Base-by-base conservation (phyloP, 306 rosid genomes). In the Biancaea sappan region DNA sequence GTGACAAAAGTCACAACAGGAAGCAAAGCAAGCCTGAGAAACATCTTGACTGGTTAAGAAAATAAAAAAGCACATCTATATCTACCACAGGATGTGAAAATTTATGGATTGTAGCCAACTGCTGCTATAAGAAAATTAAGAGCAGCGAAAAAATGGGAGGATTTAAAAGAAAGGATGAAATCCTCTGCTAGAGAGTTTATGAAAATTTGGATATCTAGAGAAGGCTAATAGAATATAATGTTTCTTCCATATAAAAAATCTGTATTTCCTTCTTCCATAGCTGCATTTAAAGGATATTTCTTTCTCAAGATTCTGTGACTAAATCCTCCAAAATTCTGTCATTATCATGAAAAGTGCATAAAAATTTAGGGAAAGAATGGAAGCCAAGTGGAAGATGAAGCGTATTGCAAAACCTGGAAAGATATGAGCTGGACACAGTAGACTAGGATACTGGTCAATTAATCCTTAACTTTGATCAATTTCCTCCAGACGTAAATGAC, bases 321-420 rank as follows among this genome's bases (percentile, higher is more conserved):
- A 56, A 31, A 66, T 22, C 52, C 44, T 32, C 50, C 78, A 22
- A 37, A 14, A 29, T 61, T 61, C 53, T 21, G 56, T 34, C 48
- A 57, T 56, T 43, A 16, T 65, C 70, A 53, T 43, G 43, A 57
- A 16, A 47, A 53, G 50, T 25, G 41, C 69, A 9, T 18, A 46
- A 57, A 57, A 72, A 61, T 0, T 12, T n/a, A 57, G 21, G 26
- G 12, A 41, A 25, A 61, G 22, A 62, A 32, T 8, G 46, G 60
- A 74, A 62, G 22, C 40, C 73, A 75, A 40, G 48, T 18, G 78
- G 54, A 81, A 56, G 73, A 75, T 44, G 38, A 52, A 75, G 58
- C 57, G 54, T 54, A 34, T 40, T 38, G 28, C 46, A 57, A 57
- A 65, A 76, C 26, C 56, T 31, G 25, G 19, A 19, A 63, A 51